A percentile compares a stretch with the other conserved stretches of the same genome.
phyloP scores from a whole-genome alignment of 352 stramenopile genomes.

The Pythium folliculosum region DNA sequence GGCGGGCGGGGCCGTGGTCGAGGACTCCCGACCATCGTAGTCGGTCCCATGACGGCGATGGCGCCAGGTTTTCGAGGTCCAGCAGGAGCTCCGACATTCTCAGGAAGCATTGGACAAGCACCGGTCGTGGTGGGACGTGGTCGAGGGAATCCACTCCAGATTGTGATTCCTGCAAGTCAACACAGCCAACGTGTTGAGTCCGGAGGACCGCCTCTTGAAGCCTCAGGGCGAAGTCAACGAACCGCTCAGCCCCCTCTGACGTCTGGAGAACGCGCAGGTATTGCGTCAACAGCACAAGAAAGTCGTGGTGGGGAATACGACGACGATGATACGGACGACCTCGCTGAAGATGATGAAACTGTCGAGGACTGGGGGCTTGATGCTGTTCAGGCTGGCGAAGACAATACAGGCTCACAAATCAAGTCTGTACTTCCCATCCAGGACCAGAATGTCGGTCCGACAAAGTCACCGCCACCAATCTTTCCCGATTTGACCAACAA shows the following conservation, averaged over 20 bases:
- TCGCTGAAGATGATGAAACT: conserved; percentile 25
- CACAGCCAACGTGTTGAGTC: conserved; percentile 7
- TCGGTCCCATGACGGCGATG: conserved; percentile 2
- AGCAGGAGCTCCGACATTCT: neutral
- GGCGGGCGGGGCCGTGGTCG: conserved; percentile 6
- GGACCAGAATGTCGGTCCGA: neutral
- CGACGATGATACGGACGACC: conserved; percentile 28
- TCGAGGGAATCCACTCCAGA: conserved; percentile 19
- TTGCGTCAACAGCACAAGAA: neutral
- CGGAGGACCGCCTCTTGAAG: neutral
- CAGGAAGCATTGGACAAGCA: neutral
- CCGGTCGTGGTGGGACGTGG: conserved; percentile 14
- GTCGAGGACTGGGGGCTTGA: conserved; percentile 31
- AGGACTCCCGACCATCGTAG: conserved; percentile 4
- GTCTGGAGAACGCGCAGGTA: neutral
- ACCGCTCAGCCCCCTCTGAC: neutral
- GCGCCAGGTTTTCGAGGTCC: conserved; percentile 14
- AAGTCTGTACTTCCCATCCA: neutral
- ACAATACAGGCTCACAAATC: neutral
- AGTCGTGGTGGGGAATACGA: conserved; percentile 7
- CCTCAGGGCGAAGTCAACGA: neutral
- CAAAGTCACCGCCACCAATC: neutral
- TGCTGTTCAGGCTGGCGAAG: neutral
- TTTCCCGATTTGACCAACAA: neutral
- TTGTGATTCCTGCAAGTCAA: conserved; percentile 16